Base-by-base conservation (phyloP, 176 grass and related monocot species). In the Zoysia japonica region DNA sequence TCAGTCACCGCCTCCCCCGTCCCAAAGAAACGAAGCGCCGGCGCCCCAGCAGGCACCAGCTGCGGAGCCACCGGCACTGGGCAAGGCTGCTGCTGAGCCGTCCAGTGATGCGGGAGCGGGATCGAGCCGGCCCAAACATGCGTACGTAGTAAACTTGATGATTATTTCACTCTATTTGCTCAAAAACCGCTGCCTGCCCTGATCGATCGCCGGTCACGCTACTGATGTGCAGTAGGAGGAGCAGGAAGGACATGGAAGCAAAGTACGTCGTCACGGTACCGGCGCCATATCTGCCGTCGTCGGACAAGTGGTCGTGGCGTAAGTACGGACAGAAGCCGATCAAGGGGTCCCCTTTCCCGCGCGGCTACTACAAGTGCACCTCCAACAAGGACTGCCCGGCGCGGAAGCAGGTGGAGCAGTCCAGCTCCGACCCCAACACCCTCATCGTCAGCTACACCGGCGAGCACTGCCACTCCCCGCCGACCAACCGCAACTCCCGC, bases 281-380 rank as follows among this genome's bases (percentile, higher is more conserved):
- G 14, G 14, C 28, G 28, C 28, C 28, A 28, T 28, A 28, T 28
- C 28, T 28, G 28, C 28, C 28, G 28, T 28, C 28, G 28, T 28
- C 28, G 28, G 28, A 28, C 28, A 28, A 28, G 28, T 28, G 28
- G 28, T 28, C 28, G 50, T 97, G 93, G 93, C 88, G 90, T 3
- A 97, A 97, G 78, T 97, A 97, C 74, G 93, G 93, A 9, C 93
- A 97, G 93, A 97, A 97, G 65, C 93, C 88, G n/a, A 97, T 97
- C 88, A 97, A 97, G 76, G 93, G 90, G 12, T 97, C 94, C 15
- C 94, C 94, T 4, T 86, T 92, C 73, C 91, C 91, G 50, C 87
- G 94, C 19, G 79, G 84, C 5, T 97, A 97, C 82, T 97, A 93
- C 85, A 80, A 84, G 50, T 97, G 94, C 85, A 91, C 86, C 83